Base-by-base conservation (phyloP, 805 yeast genomes). In the Candida multigemmis region DNA sequence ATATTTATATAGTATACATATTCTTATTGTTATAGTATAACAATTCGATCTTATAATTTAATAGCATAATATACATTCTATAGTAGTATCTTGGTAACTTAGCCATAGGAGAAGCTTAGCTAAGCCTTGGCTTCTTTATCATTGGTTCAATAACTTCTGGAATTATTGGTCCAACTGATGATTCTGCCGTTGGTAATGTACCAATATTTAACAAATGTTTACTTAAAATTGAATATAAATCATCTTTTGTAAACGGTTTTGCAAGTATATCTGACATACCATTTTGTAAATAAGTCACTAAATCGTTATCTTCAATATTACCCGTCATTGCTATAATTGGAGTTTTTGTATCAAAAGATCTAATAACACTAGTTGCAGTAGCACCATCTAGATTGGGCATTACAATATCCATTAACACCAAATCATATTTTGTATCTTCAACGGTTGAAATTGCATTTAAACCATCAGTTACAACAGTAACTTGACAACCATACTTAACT, bases 301-400 rank as follows among this genome's bases (percentile, higher is more conserved):
- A 61, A 50, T 85, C 94, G 38, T 78, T 74, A 37, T 79, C 83
- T 39, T 81, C 79, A 31, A 84, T 81, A 46, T 84, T 85, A 21
- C 94, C 93, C 2, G 95, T 84, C 94, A 84, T 84, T 16, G 94
- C 93, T 38, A 91, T 79, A 36, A 91, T 83, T 8, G 97, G 97
- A 0, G 96, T 84, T 28, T 69, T 70, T 12, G 74, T 72, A 50
- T 86, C 94, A 47, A 84, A 83, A 12, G 79, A 74, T 40, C 97
- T 67, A 25, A 91, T 85, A 23, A 89, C 74, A 21, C 89, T 79
- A 1, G 96, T 81, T 1, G 96, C 96, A 2, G 94, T 77, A 12
- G 87, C 86, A 43, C 96, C 85, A 58, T 84, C 85, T 40, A 82
- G 53, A 47, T 79, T 81, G 8, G 94, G 94, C 91, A 82, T 82